These are phyloP conservation scores for Aspergillus quadricinctus DNA, from an alignment of 2,329 filamentous ascomycete genomes.

Conservation along the genomic window DNA sequence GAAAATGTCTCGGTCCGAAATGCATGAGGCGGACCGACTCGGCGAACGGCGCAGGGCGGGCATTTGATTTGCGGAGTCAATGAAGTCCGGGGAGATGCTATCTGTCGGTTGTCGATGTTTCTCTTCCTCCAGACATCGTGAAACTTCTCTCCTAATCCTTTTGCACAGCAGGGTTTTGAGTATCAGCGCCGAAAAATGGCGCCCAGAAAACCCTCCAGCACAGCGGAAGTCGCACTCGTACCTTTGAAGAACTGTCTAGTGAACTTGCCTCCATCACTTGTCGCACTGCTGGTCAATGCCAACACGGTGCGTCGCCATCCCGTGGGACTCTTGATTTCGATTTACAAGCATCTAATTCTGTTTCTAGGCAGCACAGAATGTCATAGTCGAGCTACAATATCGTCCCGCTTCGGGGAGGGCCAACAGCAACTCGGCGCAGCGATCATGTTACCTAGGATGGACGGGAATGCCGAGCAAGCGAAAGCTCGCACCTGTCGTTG, in stretches of 20 bases:
- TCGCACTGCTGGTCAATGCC: conserved; percentile 78
- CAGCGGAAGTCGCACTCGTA: conserved; percentile 78
- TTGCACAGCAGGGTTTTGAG: conserved; percentile 5
- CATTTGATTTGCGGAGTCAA: conserved; percentile 22
- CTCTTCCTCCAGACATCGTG: conserved; percentile 9
- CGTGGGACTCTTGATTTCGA: conserved; percentile 14
- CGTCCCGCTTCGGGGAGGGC: conserved; percentile 54
- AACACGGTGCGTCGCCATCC: conserved; percentile 65
- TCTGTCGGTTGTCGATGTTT: conserved; percentile 19
- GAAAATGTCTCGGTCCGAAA: conserved; percentile 31
- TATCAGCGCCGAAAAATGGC: conserved; percentile 33
- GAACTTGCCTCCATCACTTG: conserved; percentile 81
- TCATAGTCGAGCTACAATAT: conserved; percentile 86
- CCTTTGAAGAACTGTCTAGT: conserved; percentile 92
- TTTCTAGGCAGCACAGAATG: conserved; percentile 81
- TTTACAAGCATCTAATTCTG: neutral
- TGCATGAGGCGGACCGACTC: conserved; percentile 13
- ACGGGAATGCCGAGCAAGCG: conserved; percentile 96
- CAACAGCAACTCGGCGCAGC: conserved; percentile 50
- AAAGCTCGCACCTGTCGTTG: conserved; percentile 67
- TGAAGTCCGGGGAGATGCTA: conserved; percentile 20
- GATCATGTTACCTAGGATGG: conserved; percentile 87
- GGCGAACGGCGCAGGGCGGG: conserved; percentile 18
- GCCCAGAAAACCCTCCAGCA: conserved; percentile 53
- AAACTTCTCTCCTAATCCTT: conserved; percentile 11